Percentiles rank a stretch among this genome's conserved stretches.
These are phyloP conservation scores for Neurospora sp. DNA, from an alignment of 495 filamentous ascomycete species.

Conservation along the genomic window DNA sequence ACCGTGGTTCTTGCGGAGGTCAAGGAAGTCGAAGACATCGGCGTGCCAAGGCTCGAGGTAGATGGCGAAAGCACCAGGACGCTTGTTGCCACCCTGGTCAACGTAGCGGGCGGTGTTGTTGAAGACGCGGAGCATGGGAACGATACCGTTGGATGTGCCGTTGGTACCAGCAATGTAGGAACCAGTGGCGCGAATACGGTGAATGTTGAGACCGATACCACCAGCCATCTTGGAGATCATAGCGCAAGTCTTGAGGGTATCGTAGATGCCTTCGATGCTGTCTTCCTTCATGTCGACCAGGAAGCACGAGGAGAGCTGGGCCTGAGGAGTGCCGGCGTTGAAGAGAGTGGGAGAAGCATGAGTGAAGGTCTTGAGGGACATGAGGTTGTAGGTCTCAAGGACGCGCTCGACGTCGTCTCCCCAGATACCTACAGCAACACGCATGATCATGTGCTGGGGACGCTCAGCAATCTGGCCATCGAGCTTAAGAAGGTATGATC, in stretches of 20 bases:
- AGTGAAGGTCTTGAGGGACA: slow-evolving; percentile 96
- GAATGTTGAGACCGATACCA: slow-evolving; percentile 90
- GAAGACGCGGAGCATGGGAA: slow-evolving; percentile 96
- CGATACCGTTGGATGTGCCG: slow-evolving; percentile 91
- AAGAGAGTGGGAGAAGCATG: slow-evolving; percentile 97
- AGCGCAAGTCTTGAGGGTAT: slow-evolving; percentile 96
- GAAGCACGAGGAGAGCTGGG: slow-evolving; percentile 95
- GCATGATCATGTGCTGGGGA: slow-evolving; percentile 99
- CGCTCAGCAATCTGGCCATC: slow-evolving; percentile 91
- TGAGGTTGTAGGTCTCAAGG: slow-evolving; percentile 94
- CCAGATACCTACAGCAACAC: slow-evolving; percentile 93
- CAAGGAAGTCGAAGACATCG: slow-evolving; percentile 93
- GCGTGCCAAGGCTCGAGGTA: slow-evolving; percentile 99
- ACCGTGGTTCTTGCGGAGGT: slow-evolving; percentile 97
- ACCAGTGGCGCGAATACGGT: slow-evolving; percentile 90
- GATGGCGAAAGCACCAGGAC: slow-evolving; percentile 95
- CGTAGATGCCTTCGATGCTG: slow-evolving; percentile 98
- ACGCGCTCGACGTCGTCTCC: slow-evolving; percentile 88
- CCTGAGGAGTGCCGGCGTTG: slow-evolving; percentile 89
- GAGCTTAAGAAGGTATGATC: slow-evolving; percentile 89
- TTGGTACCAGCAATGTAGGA: slow-evolving; percentile 98
- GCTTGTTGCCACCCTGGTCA: slow-evolving; percentile 98
- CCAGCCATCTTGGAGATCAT: slow-evolving; percentile 99
- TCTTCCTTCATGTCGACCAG: slow-evolving; percentile 97
- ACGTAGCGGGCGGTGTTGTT: slow-evolving; percentile 99